phyloP scores from a whole-genome alignment of 2,329 filamentous ascomycete species.

The Aspergillus sp. region DNA sequence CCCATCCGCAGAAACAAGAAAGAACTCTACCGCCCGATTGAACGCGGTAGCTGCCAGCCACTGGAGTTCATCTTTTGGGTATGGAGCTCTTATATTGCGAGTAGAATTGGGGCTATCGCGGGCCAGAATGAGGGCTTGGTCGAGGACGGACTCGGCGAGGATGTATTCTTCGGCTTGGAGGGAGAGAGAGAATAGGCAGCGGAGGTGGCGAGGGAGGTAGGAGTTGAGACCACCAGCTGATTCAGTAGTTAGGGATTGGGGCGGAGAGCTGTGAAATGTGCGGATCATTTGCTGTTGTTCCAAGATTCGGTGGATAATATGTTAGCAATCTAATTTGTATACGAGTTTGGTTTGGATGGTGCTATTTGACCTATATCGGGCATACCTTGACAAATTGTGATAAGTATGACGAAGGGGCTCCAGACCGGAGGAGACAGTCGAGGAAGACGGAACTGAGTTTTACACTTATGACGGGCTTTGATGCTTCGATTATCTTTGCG shows the following conservation, averaged over 20 bases:
- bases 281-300: constrained; percentile 63
- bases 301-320: constrained; percentile 5
- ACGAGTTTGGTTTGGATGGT: not conserved
- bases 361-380: not conserved
- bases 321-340: not conserved
- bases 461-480: constrained; percentile 25
- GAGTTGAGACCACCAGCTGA: constrained; percentile 27
- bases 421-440: constrained; percentile 61
- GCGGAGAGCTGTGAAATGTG: constrained; percentile 58
- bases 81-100: constrained; percentile 23
- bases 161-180: constrained; percentile 35
- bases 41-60: constrained; percentile 58
- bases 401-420: constrained; percentile 41
- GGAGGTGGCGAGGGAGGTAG: constrained; percentile 72
- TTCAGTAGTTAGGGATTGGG: constrained; percentile 40
- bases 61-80: constrained; percentile 56
- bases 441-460: constrained; percentile 64
- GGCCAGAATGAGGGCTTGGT: constrained; percentile 32
- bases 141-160: constrained; percentile 35
- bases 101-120: not conserved
- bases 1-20: constrained; percentile 32
- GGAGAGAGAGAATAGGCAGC: constrained; percentile 72
- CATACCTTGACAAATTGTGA: constrained; percentile 45
- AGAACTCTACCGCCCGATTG: constrained; percentile 58
- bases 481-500: constrained; percentile 55